Conservation (phyloP, 495 filamentous ascomycete species). For the Coniosporium apollinis region DNA sequence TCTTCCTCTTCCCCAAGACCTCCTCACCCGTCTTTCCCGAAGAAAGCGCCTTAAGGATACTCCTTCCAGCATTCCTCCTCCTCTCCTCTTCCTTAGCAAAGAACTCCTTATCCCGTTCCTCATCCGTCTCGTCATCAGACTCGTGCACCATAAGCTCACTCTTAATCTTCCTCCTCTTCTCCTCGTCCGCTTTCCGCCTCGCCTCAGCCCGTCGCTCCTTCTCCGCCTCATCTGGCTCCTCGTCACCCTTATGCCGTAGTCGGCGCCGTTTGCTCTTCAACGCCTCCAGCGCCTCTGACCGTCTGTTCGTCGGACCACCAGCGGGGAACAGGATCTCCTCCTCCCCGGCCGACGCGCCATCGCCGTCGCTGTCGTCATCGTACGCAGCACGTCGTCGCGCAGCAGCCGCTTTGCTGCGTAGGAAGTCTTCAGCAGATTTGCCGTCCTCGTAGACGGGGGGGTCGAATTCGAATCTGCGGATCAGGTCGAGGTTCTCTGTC, state of each 20-base stretch:
- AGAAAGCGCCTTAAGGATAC: slow-evolving; percentile 31
- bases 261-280: slow-evolving; percentile 34
- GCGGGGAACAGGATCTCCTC: slow-evolving; percentile 58
- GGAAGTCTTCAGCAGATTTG: slow-evolving; percentile 52
- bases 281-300: slow-evolving; percentile 31
- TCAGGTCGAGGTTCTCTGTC: slow-evolving; percentile 39
- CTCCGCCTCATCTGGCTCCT: slow-evolving; percentile 31
- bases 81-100: slow-evolving; percentile 49
- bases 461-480: slow-evolving; percentile 55
- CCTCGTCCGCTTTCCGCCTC: slow-evolving; percentile 23
- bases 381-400: slow-evolving; percentile 34
- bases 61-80: slow-evolving; percentile 32
- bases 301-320: slow-evolving; percentile 40
- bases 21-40: slow-evolving; percentile 10
- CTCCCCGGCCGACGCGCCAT: slow-evolving; percentile 26
- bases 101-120: slow-evolving; percentile 47
- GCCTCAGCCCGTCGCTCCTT: slow-evolving; percentile 16
- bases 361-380: slow-evolving; percentile 32
- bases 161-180: slow-evolving; percentile 59
- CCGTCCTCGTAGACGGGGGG: slow-evolving; percentile 58
- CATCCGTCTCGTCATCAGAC: slow-evolving; percentile 61
- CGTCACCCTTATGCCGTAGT: slow-evolving; percentile 23
- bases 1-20: slow-evolving; percentile 7
- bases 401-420: slow-evolving; percentile 48
- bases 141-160: slow-evolving; percentile 62